Evolutionary conservation across 176 grass and related monocot species (phyloP).

Genomic region (Areca catechu): DNA sequence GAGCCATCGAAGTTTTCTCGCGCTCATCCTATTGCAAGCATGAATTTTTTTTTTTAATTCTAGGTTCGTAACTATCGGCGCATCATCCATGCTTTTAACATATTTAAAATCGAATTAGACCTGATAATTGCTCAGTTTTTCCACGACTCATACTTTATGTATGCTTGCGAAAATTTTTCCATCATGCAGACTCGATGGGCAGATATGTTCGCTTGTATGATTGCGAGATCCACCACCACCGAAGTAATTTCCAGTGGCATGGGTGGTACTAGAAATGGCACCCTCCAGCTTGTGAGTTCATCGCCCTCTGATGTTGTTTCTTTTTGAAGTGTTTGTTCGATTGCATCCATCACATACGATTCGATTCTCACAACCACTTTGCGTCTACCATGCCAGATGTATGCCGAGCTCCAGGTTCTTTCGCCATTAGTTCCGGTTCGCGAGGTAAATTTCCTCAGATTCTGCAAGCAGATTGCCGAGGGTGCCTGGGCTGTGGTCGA

Average conservation of each 20-base stretch:
- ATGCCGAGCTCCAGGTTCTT: conserved; percentile 15
- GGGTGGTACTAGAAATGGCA: conserved; percentile 73
- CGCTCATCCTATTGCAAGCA: too few relatives aligned
- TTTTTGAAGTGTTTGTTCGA: background rate
- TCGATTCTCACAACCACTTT: background rate
- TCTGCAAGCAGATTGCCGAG: conserved; percentile 15
- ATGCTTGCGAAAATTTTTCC: too few relatives aligned
- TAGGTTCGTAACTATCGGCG: too few relatives aligned
- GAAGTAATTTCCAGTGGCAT: conserved; percentile 79
- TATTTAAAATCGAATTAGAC: too few relatives aligned
- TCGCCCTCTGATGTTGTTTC: background rate
- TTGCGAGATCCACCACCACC: conserved; percentile 53
- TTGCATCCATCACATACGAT: too few relatives aligned
- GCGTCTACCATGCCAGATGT: background rate
- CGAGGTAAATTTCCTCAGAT: conserved; percentile 13
- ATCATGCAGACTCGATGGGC: conserved; percentile 48
- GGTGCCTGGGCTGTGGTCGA: conserved; percentile 21
- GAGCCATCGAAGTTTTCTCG: background rate
- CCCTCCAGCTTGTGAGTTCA: conserved; percentile 76
- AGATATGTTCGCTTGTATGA: conserved; percentile 91
- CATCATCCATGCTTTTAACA: too few relatives aligned
- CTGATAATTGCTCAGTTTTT: too few relatives aligned
- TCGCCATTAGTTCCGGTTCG: conserved; percentile 13
- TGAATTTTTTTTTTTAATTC: background rate
- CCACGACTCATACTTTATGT: too few relatives aligned